These are phyloP conservation scores for Isoetes taiwanensis DNA, from an alignment of 75 land plant genomes.

Conservation along the genomic window DNA sequence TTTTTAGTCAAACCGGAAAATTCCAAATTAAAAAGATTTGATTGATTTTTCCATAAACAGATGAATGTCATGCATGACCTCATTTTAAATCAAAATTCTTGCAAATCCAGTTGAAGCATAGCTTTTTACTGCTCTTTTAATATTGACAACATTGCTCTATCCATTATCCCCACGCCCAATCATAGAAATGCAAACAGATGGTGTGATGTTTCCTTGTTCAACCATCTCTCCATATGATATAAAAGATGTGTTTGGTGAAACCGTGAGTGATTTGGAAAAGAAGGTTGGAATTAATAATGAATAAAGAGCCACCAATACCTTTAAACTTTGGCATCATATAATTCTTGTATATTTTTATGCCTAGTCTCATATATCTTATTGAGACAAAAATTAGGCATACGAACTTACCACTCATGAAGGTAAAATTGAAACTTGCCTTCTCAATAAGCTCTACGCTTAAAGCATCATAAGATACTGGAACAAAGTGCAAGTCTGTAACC, in stretches of 20 bases:
- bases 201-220: conserved; percentile 86
- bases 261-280: no score
- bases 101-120: conserved; percentile 86
- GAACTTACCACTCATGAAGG: conserved; percentile 88
- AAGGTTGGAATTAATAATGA: no score
- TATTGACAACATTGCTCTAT: conserved; percentile 91
- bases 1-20: no score
- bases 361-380: no score
- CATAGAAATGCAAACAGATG: conserved; percentile 86
- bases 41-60: no score
- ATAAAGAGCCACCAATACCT: no score
- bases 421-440: conserved; percentile 64
- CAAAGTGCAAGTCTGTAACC: conserved; percentile 81
- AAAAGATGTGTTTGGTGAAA: conserved; percentile 72
- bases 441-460: conserved; percentile 90
- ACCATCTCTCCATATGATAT: conserved; percentile 94
- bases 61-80: no score
- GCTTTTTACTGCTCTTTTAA: conserved; percentile 89
- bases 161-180: conserved; percentile 98
- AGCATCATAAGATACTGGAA: conserved; percentile 90
- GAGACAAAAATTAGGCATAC: no score
- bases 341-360: no score
- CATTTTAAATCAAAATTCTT: conserved; percentile 92
- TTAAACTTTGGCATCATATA: no score
- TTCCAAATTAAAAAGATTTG: no score